Conservation (phyloP, 164 flowering plant genomes). For the Sedum album region DNA sequence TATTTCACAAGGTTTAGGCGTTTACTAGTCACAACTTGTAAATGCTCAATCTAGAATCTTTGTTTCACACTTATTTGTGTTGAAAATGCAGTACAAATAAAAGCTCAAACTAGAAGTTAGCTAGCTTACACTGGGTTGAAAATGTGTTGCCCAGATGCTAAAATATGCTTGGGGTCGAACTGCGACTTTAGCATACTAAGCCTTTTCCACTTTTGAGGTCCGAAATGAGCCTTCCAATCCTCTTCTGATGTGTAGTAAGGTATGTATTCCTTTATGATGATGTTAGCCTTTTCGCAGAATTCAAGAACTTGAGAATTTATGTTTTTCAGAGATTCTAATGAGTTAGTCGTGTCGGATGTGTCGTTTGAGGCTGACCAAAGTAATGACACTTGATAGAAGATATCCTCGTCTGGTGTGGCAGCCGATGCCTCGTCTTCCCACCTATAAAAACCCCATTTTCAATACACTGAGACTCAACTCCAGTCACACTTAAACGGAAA, state of each 20-base stretch:
- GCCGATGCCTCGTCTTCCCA: background rate
- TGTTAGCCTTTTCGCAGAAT: background rate
- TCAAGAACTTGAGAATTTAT: background rate
- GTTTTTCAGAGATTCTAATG: background rate
- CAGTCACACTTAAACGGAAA: background rate
- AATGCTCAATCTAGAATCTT: background rate
- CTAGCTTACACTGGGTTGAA: background rate
- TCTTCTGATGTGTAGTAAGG: background rate
- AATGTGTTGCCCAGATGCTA: conserved; percentile 23
- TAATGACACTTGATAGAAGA: background rate
- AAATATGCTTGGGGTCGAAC: background rate
- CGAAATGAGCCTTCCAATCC: background rate
- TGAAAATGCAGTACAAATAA: too few relatives aligned
- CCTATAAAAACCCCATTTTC: background rate
- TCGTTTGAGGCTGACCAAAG: background rate
- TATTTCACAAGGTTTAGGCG: too few relatives aligned
- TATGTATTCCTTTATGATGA: background rate
- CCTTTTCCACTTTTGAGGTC: background rate
- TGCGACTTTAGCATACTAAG: background rate
- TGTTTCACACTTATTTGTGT: too few relatives aligned
- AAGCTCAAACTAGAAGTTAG: background rate
- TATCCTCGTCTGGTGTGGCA: background rate
- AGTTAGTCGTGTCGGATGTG: background rate
- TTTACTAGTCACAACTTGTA: too few relatives aligned
- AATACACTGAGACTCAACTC: background rate